Base-by-base conservation (phyloP, 176 grass and related monocot genomes). In the Raddia guianensis region DNA sequence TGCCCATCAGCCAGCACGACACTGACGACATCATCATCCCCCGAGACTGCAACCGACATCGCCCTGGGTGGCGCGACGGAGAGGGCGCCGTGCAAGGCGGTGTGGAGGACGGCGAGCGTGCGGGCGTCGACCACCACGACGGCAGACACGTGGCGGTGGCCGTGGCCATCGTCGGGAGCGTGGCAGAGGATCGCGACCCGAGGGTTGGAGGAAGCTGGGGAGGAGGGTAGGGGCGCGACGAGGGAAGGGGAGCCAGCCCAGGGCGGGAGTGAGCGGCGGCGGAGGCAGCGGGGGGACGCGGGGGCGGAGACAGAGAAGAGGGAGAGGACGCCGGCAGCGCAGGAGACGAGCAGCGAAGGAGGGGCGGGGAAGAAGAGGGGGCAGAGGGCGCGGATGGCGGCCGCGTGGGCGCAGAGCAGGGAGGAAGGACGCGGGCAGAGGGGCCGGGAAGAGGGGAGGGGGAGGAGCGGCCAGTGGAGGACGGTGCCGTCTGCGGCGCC, bases 361-460 rank as follows among this genome's bases (percentile, higher is more conserved):
- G 47, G 47, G 51, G 74, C 54, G 27, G 62, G 58, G n/a, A 62
- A 62, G 3, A 85, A 52, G 56, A 86, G 65, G 3, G 82, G 66
- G 77, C 84, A 89, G 80, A 78, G 60, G 52, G 85, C 65, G 7
- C 76, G 34, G 56, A 97, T 87, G 73, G 91, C 60, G 1, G 94
- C 87, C 46, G 91, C 91, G 73, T 97, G 94, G 19, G 91, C 94
- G 57, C 91, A 97, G 76, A 97, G 89, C 49, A 97, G 79, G 58
- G 79, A 91, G 67, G 89, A 75, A 7, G 94, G 91, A 13, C 67
- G 79, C 57, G 85, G 87, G 74, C 75, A 62, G 32, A 89, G 56
- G 51, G 63, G 20, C 61, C 81, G 53, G 50, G 87, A 54, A 8
- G 48, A 16, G 66, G 64, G 45, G 68, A 77, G 45, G 66, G 64